Conservation (phyloP, 331 rosid genomes). For the Acacia pycnantha region DNA sequence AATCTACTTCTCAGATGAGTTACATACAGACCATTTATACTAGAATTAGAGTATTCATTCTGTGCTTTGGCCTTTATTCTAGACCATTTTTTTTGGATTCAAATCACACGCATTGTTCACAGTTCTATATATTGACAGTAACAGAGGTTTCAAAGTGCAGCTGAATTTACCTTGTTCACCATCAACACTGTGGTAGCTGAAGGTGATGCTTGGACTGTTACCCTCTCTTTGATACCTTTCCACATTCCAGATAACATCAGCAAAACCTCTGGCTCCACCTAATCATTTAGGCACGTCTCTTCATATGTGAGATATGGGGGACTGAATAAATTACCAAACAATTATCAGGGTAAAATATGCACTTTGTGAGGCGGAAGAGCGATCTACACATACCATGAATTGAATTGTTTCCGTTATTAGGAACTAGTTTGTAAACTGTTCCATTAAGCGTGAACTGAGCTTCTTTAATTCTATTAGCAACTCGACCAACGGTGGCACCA, state of each 20-base stretch:
- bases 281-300: background rate
- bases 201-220: constrained; percentile 53
- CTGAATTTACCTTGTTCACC: constrained; percentile 74
- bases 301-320: background rate
- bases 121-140: background rate
- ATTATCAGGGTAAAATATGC: background rate
- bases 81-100: background rate
- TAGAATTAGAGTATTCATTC: too few relatives aligned
- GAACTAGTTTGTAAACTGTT: constrained; percentile 57
- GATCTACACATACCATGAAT: constrained; percentile 69
- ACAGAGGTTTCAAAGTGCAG: background rate
- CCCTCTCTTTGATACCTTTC: constrained; percentile 44
- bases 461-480: constrained; percentile 86
- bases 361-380: background rate
- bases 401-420: constrained; percentile 70
- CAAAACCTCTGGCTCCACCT: constrained; percentile 78
- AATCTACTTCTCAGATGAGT: too few relatives aligned
- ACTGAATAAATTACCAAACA: background rate
- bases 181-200: constrained; percentile 64
- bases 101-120: background rate
- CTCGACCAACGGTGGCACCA: constrained; percentile 79
- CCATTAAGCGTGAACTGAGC: constrained; percentile 71
- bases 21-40: too few relatives aligned
- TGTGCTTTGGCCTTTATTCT: too few relatives aligned
- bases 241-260: constrained; percentile 76